A percentile compares a stretch with the other conserved stretches of the same genome.
Evolutionary conservation across 2,329 filamentous ascomycete species (phyloP).

Genomic region (Colletotrichum musae): DNA sequence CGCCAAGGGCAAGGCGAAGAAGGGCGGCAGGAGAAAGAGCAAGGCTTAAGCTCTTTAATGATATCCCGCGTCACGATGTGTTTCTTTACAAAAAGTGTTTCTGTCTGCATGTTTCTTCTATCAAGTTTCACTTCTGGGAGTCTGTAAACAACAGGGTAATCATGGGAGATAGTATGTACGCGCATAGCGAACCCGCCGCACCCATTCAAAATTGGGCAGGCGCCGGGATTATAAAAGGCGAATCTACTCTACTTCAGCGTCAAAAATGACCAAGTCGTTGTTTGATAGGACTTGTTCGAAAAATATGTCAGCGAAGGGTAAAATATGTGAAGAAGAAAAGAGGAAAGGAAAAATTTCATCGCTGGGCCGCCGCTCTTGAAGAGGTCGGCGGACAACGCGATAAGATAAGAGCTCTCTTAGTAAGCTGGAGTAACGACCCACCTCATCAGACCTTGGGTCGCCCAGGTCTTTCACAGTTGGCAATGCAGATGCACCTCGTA

Average conservation of each 20-base stretch:
- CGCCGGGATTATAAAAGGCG: slow-evolving; percentile 74
- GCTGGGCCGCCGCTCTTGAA: slow-evolving; percentile 24
- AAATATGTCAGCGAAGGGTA: slow-evolving; percentile 59
- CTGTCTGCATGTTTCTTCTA: slow-evolving; percentile 15
- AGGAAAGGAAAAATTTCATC: slow-evolving; percentile 20
- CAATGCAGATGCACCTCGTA: background rate
- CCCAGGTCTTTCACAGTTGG: background rate
- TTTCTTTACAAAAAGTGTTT: slow-evolving; percentile 10
- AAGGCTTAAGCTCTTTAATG: slow-evolving; percentile 51
- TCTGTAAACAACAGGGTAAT: slow-evolving; percentile 19
- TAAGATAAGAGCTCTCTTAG: slow-evolving; percentile 36
- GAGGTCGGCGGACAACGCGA: background rate
- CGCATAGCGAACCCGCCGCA: slow-evolving; percentile 74
- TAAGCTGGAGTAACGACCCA: background rate
- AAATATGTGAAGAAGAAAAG: slow-evolving; percentile 61
- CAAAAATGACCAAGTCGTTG: slow-evolving; percentile 61
- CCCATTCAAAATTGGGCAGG: slow-evolving; percentile 61
- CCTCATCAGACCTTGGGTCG: background rate
- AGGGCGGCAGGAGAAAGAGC: slow-evolving; percentile 50
- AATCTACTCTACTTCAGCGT: slow-evolving; percentile 67
- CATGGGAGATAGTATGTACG: slow-evolving; percentile 59
- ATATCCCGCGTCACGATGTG: slow-evolving; percentile 34
- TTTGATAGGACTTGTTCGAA: slow-evolving; percentile 49
- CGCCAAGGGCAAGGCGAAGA: slow-evolving; percentile 51
- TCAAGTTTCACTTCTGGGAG: slow-evolving; percentile 15